phyloP scores from a whole-genome alignment of 352 stramenopile species.

The Globisporangium megalacanthum region DNA sequence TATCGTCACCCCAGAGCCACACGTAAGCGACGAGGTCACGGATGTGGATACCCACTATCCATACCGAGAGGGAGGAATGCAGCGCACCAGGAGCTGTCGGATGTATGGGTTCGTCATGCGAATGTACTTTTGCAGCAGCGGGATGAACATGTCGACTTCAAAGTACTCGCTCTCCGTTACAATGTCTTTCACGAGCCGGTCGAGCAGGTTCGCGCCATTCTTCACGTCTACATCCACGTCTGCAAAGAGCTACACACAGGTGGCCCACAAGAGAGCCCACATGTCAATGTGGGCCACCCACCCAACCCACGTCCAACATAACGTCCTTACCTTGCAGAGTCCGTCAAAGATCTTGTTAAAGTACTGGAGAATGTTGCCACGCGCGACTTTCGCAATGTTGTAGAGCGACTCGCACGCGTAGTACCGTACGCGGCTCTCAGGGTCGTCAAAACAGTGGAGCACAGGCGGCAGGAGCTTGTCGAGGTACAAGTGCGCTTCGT shows the following conservation, averaged over 20 bases:
- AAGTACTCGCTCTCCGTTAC: constrained; percentile 98
- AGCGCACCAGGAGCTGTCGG: constrained; percentile 90
- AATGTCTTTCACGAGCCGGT: constrained; percentile 97
- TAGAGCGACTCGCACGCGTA: constrained; percentile 99
- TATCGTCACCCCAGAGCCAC: no score
- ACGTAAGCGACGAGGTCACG: no score
- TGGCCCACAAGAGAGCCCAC: neutral
- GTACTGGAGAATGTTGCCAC: constrained; percentile 93
- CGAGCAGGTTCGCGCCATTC: constrained; percentile 91
- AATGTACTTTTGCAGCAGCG: constrained; percentile 99
- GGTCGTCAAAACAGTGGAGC: constrained; percentile 99
- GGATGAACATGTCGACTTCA: constrained; percentile 98
- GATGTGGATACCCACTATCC: no score
- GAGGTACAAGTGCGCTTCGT: constrained; percentile 89
- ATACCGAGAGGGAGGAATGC: neutral
- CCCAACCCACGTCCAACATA: no score
- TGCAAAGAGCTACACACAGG: constrained; percentile 91
- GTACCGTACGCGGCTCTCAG: constrained; percentile 96
- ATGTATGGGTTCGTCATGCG: constrained; percentile 99
- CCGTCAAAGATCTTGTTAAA: constrained; percentile 99
- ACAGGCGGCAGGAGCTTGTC: constrained; percentile 95
- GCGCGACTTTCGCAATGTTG: constrained; percentile 98
- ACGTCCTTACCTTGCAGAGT: constrained; percentile 76
- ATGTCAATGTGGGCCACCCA: no score
- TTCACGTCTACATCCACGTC: constrained; percentile 99